Percentiles rank a stretch among this genome's conserved stretches.
Evolutionary conservation across 1,139 yeast species (phyloP).

Genomic region (Protomyces inundatus): DNA sequence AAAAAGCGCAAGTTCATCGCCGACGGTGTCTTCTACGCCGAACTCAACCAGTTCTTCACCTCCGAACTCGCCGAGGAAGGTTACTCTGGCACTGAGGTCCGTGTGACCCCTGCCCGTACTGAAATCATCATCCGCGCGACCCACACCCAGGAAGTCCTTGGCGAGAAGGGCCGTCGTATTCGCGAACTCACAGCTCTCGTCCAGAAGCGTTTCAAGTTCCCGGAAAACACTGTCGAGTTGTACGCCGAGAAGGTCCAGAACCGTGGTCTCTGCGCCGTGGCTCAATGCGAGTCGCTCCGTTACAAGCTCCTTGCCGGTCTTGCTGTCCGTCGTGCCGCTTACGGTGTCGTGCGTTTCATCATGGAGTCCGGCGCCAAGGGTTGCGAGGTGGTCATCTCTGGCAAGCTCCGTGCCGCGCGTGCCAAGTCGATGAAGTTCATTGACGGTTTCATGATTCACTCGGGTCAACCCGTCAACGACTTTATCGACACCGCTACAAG

Average conservation of each 20-base stretch:
- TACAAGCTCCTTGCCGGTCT: constrained; percentile 97
- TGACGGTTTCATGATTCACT: constrained; percentile 99
- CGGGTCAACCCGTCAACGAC: constrained; percentile 99
- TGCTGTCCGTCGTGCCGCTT: constrained; percentile 99
- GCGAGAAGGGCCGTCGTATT: constrained; percentile 99
- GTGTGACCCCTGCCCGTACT: constrained; percentile 96
- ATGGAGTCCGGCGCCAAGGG: constrained; percentile 99
- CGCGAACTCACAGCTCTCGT: constrained; percentile 96
- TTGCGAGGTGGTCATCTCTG: constrained; percentile 98
- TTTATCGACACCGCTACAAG: constrained; percentile 98
- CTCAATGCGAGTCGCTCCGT: constrained; percentile 98
- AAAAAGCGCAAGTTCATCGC: constrained; percentile 53
- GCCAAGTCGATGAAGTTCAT: constrained; percentile 99
- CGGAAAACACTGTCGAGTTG: constrained; percentile 89
- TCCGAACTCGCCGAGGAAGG: constrained; percentile 99
- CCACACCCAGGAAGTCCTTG: constrained; percentile 97
- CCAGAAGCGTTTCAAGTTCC: constrained; percentile 97
- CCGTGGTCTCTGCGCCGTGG: constrained; percentile 99
- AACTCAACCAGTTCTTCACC: constrained; percentile 99
- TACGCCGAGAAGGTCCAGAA: constrained; percentile 99
- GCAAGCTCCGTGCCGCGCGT: constrained; percentile 99
- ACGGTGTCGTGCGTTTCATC: constrained; percentile 99
- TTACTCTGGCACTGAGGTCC: constrained; percentile 99
- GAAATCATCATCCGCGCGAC: constrained; percentile 99
- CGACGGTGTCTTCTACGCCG: constrained; percentile 99